Base-by-base conservation (phyloP, 495 filamentous ascomycete genomes). In the Hypoxylon rickii region DNA sequence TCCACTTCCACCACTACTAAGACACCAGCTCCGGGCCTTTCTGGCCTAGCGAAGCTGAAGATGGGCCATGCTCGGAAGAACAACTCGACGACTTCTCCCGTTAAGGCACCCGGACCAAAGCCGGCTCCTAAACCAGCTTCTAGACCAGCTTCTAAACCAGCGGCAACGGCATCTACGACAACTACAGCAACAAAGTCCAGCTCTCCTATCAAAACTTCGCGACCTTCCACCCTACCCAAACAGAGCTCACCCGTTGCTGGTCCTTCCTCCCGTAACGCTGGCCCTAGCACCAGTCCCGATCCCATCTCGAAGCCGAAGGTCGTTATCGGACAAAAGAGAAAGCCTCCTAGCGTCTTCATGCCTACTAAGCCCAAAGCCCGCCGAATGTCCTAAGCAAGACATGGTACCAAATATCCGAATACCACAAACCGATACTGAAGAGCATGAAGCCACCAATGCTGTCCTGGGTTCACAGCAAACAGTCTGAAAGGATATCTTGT, bases 281-380 rank as follows among this genome's bases (percentile, higher is more conserved):
- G 41, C 3, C 10, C 44, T 2, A 2, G 19, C 13, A 13, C 31
- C 15, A 4, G 29, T 47, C 22, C 34, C 21, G 24, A 41, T 21
- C n/a, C 29, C 36, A 44, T 18, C 18, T 34, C 58, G 11, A 54
- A 34, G 20, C 51, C 26, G 16, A 42, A 34, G 15, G 37, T 18
- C 11, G 15, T 48, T 37, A 71, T n/a, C n/a, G n/a, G n/a, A n/a
- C n/a, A 72, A 45, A 56, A 68, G 41, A 73, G 70, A 39, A 18
- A 36, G 6, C 39, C 60, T 3, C 64, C 64, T 7, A 64, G 66
- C 53, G 36, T 72, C 7, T 75, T 75, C 33, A 72, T 73, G 69
- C 50, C 51, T 18, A 65, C 63, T 1, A 63, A 62, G 44, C 26
- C 47, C 3, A 68, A 68, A 40, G 13, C 17, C 19, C 47, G 51